Evolutionary conservation across 164 flowering plant genomes (phyloP).

Genomic region (Berberis vulgaris): DNA sequence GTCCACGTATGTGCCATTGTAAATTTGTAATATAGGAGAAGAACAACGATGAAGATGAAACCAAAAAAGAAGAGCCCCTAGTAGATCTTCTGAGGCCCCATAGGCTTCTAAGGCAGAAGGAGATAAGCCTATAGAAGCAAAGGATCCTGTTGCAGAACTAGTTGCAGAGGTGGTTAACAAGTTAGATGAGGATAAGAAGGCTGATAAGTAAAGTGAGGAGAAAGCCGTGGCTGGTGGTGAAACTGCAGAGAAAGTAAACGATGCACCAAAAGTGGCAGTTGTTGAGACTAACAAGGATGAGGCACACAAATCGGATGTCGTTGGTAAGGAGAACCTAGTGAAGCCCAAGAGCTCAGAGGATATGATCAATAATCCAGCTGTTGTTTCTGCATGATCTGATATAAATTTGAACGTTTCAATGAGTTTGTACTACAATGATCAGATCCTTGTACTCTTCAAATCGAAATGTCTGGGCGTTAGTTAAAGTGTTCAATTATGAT

Average conservation of each 20-base stretch:
- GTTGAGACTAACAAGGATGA: slow-evolving; percentile 6
- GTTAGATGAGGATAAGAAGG: neutral
- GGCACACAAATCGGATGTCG: slow-evolving; percentile 8
- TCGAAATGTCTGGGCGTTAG: too few relatives aligned
- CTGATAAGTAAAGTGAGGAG: neutral
- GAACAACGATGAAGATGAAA: slow-evolving; percentile 21
- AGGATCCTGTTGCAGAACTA: slow-evolving; percentile 11
- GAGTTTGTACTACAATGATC: too few relatives aligned
- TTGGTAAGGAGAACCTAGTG: neutral
- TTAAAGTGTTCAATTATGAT: too few relatives aligned
- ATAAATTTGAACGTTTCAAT: too few relatives aligned
- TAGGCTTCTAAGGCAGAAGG: slow-evolving; percentile 12
- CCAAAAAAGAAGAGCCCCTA: slow-evolving; percentile 28
- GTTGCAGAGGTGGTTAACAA: neutral
- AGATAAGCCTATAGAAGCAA: slow-evolving; percentile 4
- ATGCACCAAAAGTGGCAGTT: neutral
- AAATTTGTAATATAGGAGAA: slow-evolving; percentile 19
- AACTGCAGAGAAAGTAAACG: slow-evolving; percentile 3
- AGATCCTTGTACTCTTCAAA: too few relatives aligned
- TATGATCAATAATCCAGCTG: too few relatives aligned
- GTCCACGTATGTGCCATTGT: too few relatives aligned
- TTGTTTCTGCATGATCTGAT: too few relatives aligned
- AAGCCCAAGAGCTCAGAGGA: too few relatives aligned
- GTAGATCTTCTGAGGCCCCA: slow-evolving; percentile 36
- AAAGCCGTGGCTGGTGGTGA: neutral